These are phyloP conservation scores for Parathielavia appendiculata DNA, from an alignment of 495 filamentous ascomycete species.

Conservation along the genomic window DNA sequence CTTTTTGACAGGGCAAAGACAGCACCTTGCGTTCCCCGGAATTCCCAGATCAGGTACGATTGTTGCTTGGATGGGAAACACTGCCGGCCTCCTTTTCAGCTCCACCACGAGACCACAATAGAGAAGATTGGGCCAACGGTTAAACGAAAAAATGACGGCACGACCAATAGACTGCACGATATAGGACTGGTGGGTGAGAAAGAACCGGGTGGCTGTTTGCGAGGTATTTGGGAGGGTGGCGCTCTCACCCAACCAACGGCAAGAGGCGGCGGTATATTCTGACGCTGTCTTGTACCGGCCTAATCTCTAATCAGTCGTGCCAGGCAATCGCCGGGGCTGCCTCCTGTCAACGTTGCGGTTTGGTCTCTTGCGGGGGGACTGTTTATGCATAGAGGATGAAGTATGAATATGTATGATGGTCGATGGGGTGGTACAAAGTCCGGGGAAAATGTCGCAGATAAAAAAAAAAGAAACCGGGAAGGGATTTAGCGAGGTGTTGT, in stretches of 20 bases:
- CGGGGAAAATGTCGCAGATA: too few relatives aligned
- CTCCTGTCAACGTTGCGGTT: not conserved
- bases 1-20: not conserved
- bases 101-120: constrained; percentile 14
- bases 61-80: not conserved
- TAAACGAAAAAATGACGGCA: constrained; percentile 13
- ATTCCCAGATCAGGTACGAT: too few relatives aligned
- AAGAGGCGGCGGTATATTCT: not conserved
- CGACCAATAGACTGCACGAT: constrained; percentile 3
- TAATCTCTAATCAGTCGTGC: constrained; percentile 2
- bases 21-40: not conserved
- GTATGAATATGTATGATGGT: too few relatives aligned
- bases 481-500: too few relatives aligned
- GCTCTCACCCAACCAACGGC: not conserved
- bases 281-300: not conserved
- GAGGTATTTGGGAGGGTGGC: not conserved
- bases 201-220: not conserved
- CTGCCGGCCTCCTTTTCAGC: constrained; percentile 1
- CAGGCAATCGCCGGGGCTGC: too few relatives aligned
- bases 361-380: not conserved
- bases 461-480: too few relatives aligned
- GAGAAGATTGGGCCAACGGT: constrained; percentile 1
- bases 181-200: constrained; percentile 2
- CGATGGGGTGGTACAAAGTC: too few relatives aligned
- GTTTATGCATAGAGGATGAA: too few relatives aligned